Conservation (phyloP, 352 stramenopile genomes). For the Peronospora farinosa region DNA sequence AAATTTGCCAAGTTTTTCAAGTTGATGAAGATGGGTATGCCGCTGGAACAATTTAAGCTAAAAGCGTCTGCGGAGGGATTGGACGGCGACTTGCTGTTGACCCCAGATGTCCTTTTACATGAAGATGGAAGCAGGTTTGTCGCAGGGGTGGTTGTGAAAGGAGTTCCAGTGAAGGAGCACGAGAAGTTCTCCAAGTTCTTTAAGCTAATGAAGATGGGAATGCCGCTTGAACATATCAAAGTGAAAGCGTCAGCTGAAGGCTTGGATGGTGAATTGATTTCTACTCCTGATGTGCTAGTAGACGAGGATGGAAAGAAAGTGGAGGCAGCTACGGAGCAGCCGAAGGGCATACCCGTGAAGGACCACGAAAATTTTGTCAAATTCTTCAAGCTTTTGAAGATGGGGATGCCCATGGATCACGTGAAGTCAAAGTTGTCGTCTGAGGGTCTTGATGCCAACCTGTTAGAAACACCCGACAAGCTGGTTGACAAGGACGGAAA, state of each 20-base stretch:
- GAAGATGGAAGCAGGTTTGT: slow-evolving; percentile 48
- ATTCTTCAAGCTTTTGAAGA: slow-evolving; percentile 92
- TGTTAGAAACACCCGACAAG: slow-evolving; percentile 56
- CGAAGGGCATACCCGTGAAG: slow-evolving; percentile 48
- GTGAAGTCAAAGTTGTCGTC: slow-evolving; percentile 81
- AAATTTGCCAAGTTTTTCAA: slow-evolving; percentile 79
- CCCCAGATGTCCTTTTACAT: slow-evolving; percentile 49
- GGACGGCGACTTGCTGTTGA: slow-evolving; percentile 82
- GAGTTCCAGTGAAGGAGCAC: slow-evolving; percentile 73
- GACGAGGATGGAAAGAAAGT: slow-evolving; percentile 44
- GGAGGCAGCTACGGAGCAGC: slow-evolving; percentile 9
- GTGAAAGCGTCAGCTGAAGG: slow-evolving; percentile 59
- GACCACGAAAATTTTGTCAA: slow-evolving; percentile 90
- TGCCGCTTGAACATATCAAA: slow-evolving; percentile 63
- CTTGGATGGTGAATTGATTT: slow-evolving; percentile 42
- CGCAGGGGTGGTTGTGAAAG: slow-evolving; percentile 17
- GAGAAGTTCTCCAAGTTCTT: slow-evolving; percentile 82
- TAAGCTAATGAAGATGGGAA: slow-evolving; percentile 77
- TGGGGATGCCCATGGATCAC: slow-evolving; percentile 81
- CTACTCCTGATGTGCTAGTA: slow-evolving; percentile 47
- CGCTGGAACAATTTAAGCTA: slow-evolving; percentile 68
- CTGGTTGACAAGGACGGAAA: slow-evolving; percentile 54
- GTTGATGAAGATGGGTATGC: slow-evolving; percentile 80
- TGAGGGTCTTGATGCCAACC: slow-evolving; percentile 46
- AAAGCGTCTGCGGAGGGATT: slow-evolving; percentile 81